Conservation (phyloP, 257 asterid species). For the Solanum chaucha region DNA sequence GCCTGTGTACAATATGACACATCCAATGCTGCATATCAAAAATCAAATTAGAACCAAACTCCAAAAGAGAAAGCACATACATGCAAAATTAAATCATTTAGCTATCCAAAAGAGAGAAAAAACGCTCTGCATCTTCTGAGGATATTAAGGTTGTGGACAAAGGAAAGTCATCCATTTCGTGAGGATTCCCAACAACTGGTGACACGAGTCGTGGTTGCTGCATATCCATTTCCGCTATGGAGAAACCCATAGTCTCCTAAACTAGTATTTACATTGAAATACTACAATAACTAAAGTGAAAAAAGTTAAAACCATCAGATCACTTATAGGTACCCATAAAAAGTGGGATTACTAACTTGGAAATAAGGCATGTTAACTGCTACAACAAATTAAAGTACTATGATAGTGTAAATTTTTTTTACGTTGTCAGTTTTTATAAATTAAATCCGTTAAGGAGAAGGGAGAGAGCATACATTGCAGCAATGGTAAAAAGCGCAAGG, state of each 20-base stretch:
- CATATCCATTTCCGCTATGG: too few species aligned
- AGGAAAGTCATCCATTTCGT: not conserved
- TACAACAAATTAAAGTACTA: too few species aligned
- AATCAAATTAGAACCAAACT: not conserved
- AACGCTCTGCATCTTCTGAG: not conserved
- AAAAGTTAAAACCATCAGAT: too few species aligned
- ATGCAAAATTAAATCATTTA: not conserved
- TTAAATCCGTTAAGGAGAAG: not conserved
- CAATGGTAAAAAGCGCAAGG: not conserved
- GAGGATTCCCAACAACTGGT: not conserved
- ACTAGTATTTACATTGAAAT: too few species aligned
- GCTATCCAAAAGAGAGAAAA: not conserved
- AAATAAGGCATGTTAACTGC: too few species aligned
- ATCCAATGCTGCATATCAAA: conserved; percentile 10
- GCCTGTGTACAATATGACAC: conserved; percentile 8
- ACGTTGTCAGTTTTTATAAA: too few species aligned
- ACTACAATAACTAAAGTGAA: too few species aligned
- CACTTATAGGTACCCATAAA: too few species aligned
- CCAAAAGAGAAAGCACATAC: not conserved
- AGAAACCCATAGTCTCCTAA: too few species aligned
- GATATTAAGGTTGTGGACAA: not conserved
- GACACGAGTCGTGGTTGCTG: too few species aligned
- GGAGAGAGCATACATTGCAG: not conserved
- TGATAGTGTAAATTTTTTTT: too few species aligned
- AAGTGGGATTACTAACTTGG: too few species aligned